Percentiles rank a stretch among this genome's conserved stretches.
These are phyloP conservation scores for Penicillium brevicompactum DNA, from an alignment of 2,329 filamentous ascomycete genomes.

Conservation along the genomic window DNA sequence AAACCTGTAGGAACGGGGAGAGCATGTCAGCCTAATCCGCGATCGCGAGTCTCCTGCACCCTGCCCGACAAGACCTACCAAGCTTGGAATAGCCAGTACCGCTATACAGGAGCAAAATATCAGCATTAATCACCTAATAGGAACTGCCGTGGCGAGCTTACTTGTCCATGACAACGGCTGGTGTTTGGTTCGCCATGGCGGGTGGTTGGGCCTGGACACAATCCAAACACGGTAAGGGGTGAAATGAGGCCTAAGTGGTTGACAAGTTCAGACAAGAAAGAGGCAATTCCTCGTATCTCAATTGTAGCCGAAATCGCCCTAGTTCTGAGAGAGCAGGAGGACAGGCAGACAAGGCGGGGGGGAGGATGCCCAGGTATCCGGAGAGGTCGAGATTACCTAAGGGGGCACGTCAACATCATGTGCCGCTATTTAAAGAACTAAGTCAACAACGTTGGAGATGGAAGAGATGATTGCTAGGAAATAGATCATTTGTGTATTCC, in stretches of 20 bases:
- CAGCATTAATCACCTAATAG: slow-evolving; percentile 20
- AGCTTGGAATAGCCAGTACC: slow-evolving; percentile 99
- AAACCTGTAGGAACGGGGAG: slow-evolving; percentile 67
- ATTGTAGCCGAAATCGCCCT: slow-evolving; percentile 6
- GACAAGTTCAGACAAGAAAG: background rate
- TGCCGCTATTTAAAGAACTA: slow-evolving; percentile 7
- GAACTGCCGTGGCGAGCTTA: slow-evolving; percentile 57
- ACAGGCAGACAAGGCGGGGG: slow-evolving; percentile 32
- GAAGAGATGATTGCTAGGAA: no score
- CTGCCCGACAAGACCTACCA: slow-evolving; percentile 60
- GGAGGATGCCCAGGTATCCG: slow-evolving; percentile 13
- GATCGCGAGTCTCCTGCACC: slow-evolving; percentile 12
- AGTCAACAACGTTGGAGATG: background rate
- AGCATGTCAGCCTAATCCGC: slow-evolving; percentile 37
- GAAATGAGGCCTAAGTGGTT: background rate
- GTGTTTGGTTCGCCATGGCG: slow-evolving; percentile 93
- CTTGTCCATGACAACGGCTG: slow-evolving; percentile 99
- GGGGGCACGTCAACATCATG: slow-evolving; percentile 15
- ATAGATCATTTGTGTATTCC: no score
- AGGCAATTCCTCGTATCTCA: slow-evolving; percentile 5
- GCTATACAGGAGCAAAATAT: slow-evolving; percentile 55
- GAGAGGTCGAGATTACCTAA: slow-evolving; percentile 22
- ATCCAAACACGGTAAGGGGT: background rate
- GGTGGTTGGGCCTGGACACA: slow-evolving; percentile 11
- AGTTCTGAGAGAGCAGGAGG: slow-evolving; percentile 17